A percentile compares a stretch with the other conserved stretches of the same genome.
These are phyloP conservation scores for Mycena galericulata DNA, from an alignment of 768 basidiomycete genomes.

Conservation along the genomic window DNA sequence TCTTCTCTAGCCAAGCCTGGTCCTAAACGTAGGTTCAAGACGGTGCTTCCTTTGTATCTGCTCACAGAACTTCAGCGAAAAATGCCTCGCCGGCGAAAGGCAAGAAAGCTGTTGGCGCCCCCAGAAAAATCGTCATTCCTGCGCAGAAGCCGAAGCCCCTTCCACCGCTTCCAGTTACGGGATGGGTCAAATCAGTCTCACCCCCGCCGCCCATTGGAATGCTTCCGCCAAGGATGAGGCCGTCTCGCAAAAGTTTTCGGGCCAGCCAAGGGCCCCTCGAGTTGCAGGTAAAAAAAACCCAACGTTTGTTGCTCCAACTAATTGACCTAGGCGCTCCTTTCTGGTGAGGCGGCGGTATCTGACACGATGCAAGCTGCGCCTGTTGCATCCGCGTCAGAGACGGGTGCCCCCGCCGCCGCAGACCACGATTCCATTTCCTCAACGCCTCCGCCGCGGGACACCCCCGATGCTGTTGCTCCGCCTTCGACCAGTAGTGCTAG, in stretches of 20 bases:
- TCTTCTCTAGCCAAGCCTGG: constrained; percentile 26
- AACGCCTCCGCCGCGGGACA: neutral
- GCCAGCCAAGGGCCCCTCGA: constrained; percentile 15
- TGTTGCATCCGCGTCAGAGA: neutral
- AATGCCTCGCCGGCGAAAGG: constrained; percentile 26
- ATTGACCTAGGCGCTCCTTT: constrained; percentile 8
- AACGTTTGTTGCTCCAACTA: neutral
- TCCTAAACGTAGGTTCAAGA: constrained; percentile 7
- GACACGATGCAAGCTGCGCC: neutral
- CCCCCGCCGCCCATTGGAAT: constrained; percentile 34
- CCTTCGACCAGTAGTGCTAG: neutral
- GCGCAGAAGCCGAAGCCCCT: constrained; percentile 27
- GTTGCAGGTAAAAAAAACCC: constrained; percentile 17
- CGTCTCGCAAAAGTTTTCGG: constrained; percentile 24
- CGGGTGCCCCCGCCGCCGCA: neutral
- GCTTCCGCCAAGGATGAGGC: constrained; percentile 32
- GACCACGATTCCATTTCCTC: constrained; percentile 5
- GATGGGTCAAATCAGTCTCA: constrained; percentile 26
- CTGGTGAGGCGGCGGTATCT: neutral
- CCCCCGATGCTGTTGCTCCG: neutral
- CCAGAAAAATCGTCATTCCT: constrained; percentile 28
- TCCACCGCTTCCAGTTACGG: constrained; percentile 1
- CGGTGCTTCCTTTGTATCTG: neutral
- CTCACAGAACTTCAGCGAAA: constrained; percentile 9
- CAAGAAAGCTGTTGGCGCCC: constrained; percentile 8